Evolutionary conservation across 371 early-diverging fungal species (phyloP).

Genomic region (Chytridiales sp.): DNA sequence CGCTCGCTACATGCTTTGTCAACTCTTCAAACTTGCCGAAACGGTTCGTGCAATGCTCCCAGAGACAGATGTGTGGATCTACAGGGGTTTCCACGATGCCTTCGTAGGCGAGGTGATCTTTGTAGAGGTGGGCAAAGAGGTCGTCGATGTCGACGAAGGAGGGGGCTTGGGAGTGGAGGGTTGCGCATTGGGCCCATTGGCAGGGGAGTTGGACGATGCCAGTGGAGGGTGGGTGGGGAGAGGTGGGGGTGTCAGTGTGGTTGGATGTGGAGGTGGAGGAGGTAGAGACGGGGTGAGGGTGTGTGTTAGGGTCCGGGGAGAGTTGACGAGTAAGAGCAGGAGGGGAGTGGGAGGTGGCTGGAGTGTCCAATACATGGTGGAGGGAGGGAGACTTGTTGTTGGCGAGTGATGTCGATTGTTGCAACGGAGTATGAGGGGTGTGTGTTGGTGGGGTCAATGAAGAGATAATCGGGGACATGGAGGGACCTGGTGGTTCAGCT

Average conservation of each 20-base stretch:
- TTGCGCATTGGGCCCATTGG: constrained; percentile 77
- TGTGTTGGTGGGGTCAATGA: too few relatives aligned
- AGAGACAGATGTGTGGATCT: constrained; percentile 57
- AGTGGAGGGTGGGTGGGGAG: background rate
- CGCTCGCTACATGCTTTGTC: constrained; percentile 69
- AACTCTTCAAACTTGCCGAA: constrained; percentile 67
- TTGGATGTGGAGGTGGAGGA: background rate
- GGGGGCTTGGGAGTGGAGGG: constrained; percentile 47
- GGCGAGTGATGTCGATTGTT: too few relatives aligned
- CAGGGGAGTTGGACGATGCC: constrained; percentile 45
- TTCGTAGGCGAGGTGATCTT: constrained; percentile 51
- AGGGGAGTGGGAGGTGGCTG: too few relatives aligned
- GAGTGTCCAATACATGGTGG: too few relatives aligned
- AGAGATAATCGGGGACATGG: too few relatives aligned
- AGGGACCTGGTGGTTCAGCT: too few relatives aligned
- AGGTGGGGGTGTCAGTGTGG: background rate
- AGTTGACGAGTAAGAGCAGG: too few relatives aligned
- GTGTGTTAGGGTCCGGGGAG: too few relatives aligned
- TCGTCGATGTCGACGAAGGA: constrained; percentile 59
- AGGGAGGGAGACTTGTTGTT: too few relatives aligned
- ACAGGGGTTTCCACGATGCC: constrained; percentile 2
- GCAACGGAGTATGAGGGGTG: too few relatives aligned
- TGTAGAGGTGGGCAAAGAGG: constrained; percentile 66
- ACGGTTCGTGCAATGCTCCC: constrained; percentile 55
- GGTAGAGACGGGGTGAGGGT: too few relatives aligned